These are phyloP conservation scores for Hymenoscyphus infarciens DNA, from an alignment of 2,329 filamentous ascomycete genomes.

Conservation along the genomic window DNA sequence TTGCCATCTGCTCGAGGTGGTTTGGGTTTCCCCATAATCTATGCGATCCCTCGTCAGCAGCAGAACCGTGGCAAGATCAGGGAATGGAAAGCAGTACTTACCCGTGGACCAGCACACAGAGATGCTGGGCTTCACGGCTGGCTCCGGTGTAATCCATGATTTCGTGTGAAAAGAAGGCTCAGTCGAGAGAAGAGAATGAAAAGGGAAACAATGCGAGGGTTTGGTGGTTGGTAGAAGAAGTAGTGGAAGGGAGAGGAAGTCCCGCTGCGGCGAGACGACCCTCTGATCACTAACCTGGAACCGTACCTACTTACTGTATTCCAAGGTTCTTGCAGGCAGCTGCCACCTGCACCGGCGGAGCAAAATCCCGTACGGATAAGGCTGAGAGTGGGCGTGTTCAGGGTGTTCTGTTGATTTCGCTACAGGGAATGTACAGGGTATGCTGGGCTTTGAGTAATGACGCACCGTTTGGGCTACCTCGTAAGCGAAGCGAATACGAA, in stretches of 20 bases:
- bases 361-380: background rate
- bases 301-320: too few relatives aligned
- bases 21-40: constrained; percentile 77
- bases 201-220: constrained; percentile 34
- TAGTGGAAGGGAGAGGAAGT: constrained; percentile 37
- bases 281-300: constrained; percentile 30
- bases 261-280: constrained; percentile 38
- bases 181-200: constrained; percentile 36
- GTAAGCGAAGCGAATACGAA: too few relatives aligned
- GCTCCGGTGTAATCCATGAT: constrained; percentile 50
- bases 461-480: too few relatives aligned
- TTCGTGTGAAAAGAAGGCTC: constrained; percentile 35
- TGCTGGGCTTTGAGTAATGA: too few relatives aligned
- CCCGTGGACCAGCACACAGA: constrained; percentile 75
- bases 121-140: constrained; percentile 58
- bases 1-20: constrained; percentile 67
- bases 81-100: constrained; percentile 16
- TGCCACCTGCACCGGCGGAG: too few relatives aligned
- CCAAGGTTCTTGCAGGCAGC: too few relatives aligned
- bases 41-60: constrained; percentile 11
- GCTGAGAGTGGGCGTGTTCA: background rate
- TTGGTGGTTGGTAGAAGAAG: constrained; percentile 34
- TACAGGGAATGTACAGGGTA: background rate
- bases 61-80: constrained; percentile 1
- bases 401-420: background rate